Conservation (phyloP, 495 filamentous ascomycete genomes). For the Aspergillus panamensis region DNA sequence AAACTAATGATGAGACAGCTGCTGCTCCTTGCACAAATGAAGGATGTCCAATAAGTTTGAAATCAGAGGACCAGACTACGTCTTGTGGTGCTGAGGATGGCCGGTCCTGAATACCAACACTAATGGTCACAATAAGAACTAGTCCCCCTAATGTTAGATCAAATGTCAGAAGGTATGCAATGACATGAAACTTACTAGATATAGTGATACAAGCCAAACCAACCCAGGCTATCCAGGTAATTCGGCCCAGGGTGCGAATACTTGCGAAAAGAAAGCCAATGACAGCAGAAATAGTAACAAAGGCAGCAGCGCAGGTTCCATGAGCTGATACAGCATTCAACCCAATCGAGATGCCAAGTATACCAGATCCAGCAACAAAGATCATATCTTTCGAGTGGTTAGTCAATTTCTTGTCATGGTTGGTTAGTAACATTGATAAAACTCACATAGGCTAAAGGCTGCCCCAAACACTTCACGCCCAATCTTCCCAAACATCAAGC, state of each 20-base stretch:
- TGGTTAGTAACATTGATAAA: no score
- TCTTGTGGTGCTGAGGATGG: slow-evolving; percentile 33
- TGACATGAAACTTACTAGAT: no score
- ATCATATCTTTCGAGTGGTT: no score
- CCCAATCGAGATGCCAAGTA: slow-evolving; percentile 52
- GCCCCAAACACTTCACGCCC: slow-evolving; percentile 57
- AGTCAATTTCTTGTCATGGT: no score
- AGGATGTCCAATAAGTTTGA: slow-evolving; percentile 28
- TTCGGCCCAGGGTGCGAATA: slow-evolving; percentile 37
- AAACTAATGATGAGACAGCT: slow-evolving; percentile 48
- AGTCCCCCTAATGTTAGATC: no score
- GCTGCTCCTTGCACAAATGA: slow-evolving; percentile 44
- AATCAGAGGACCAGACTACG: slow-evolving; percentile 30
- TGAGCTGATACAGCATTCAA: slow-evolving; percentile 62
- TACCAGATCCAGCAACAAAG: background rate
- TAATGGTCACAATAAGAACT: slow-evolving; percentile 67
- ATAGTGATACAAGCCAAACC: slow-evolving; percentile 31
- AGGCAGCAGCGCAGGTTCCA: slow-evolving; percentile 56
- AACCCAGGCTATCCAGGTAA: slow-evolving; percentile 39
- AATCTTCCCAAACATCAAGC: slow-evolving; percentile 55
- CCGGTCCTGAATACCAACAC: slow-evolving; percentile 51
- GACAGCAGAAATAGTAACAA: slow-evolving; percentile 32
- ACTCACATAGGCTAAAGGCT: slow-evolving; percentile 39
- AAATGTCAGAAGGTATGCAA: no score
- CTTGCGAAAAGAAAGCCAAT: slow-evolving; percentile 30